Conservation (phyloP, 257 asterid genomes). For the Nemophila menziesii region DNA sequence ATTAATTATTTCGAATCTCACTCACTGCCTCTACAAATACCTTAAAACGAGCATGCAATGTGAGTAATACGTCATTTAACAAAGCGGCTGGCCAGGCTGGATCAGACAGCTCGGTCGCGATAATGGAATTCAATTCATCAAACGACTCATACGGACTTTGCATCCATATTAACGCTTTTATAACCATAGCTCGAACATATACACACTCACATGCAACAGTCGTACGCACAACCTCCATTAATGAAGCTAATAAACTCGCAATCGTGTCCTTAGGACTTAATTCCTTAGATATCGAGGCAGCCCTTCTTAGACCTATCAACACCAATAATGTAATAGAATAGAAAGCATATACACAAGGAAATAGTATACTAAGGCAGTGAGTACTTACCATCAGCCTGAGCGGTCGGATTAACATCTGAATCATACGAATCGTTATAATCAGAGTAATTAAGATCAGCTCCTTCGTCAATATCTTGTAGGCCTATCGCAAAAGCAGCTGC, state of each 20-base stretch:
- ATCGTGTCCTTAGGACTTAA: slow-evolving; percentile 72
- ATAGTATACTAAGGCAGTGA: neutral
- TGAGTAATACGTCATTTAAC: slow-evolving; percentile 75
- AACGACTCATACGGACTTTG: slow-evolving; percentile 96
- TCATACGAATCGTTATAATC: slow-evolving; percentile 64
- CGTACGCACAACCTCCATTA: slow-evolving; percentile 96
- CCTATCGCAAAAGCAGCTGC: slow-evolving; percentile 98
- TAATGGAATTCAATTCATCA: slow-evolving; percentile 91
- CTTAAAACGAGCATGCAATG: slow-evolving; percentile 99
- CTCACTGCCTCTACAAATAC: slow-evolving; percentile 22
- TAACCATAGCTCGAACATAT: slow-evolving; percentile 96
- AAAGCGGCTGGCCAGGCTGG: slow-evolving; percentile 94
- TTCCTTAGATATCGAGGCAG: slow-evolving; percentile 64
- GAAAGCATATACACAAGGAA: neutral
- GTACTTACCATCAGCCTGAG: slow-evolving; percentile 56
- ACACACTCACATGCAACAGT: slow-evolving; percentile 99
- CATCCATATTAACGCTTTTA: slow-evolving; percentile 98
- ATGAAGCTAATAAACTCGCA: slow-evolving; percentile 85
- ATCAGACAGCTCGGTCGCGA: slow-evolving; percentile 93
- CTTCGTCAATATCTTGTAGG: slow-evolving; percentile 93
- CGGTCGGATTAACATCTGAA: slow-evolving; percentile 63
- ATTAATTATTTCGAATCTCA: neutral
- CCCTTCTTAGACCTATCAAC: slow-evolving; percentile 56
- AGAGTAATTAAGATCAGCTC: slow-evolving; percentile 54
- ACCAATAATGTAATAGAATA: slow-evolving; percentile 3